Conservation (phyloP, 2,329 filamentous ascomycete genomes). For the Fusarium pilosicola region DNA sequence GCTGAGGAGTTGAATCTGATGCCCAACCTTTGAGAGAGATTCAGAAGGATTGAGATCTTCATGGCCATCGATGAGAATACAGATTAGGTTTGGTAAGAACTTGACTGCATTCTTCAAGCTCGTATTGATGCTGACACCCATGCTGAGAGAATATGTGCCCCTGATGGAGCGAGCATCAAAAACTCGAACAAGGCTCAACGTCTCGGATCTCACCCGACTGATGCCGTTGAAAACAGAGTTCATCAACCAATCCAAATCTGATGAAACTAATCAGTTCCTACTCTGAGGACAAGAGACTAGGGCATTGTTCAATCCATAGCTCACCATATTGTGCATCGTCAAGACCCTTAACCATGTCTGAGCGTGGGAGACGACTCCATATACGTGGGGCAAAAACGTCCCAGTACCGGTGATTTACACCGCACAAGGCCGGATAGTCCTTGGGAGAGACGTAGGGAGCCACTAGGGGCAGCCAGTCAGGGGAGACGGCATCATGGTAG, state of each 20-base stretch:
- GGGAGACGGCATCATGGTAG: constrained; percentile 60
- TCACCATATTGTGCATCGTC: constrained; percentile 59
- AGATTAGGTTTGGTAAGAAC: constrained; percentile 57
- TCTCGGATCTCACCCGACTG: constrained; percentile 48
- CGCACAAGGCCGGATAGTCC: constrained; percentile 59
- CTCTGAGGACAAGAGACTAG: not conserved
- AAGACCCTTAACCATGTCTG: constrained; percentile 52
- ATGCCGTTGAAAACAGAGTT: constrained; percentile 57
- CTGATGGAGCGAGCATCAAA: constrained; percentile 60
- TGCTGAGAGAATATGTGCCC: constrained; percentile 53
- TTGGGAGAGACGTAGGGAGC: constrained; percentile 55
- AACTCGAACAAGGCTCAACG: constrained; percentile 56
- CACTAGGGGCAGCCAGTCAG: constrained; percentile 61
- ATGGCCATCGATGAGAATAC: constrained; percentile 60
- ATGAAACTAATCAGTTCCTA: not conserved
- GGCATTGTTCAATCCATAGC: constrained; percentile 24
- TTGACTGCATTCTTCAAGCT: constrained; percentile 53
- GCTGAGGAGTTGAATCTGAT: constrained; percentile 53
- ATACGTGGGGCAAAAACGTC: constrained; percentile 61
- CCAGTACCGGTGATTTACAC: constrained; percentile 60
- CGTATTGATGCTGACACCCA: constrained; percentile 48
- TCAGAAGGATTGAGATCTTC: constrained; percentile 55
- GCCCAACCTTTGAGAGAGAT: constrained; percentile 41
- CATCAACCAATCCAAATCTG: constrained; percentile 62
- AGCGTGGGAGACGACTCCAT: constrained; percentile 61